phyloP scores from a whole-genome alignment of 1,284 basidiomycete genomes.

The Leccinum huronense region DNA sequence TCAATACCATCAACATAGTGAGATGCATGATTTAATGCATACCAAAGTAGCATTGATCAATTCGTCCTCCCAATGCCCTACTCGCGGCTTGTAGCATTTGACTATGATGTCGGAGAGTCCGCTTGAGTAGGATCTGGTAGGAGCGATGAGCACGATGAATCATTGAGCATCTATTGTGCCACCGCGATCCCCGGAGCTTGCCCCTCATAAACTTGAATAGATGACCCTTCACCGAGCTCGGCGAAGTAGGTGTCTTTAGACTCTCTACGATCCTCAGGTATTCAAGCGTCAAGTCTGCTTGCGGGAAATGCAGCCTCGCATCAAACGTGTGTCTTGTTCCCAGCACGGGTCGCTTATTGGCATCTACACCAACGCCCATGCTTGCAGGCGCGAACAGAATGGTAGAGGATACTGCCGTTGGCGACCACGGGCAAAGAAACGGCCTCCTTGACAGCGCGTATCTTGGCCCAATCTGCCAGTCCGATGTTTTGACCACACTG shows the following conservation, averaged over 20 bases:
- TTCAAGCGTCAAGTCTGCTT: constrained; percentile 73
- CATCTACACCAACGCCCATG: background rate
- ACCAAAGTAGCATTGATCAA: no score
- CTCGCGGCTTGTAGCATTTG: no score
- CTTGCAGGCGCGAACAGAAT: constrained; percentile 60
- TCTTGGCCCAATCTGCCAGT: constrained; percentile 83
- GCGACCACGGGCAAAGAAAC: constrained; percentile 94
- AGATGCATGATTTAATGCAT: no score
- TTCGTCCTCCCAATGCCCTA: no score
- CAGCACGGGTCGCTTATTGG: background rate
- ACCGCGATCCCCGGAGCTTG: no score
- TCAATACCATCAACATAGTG: no score
- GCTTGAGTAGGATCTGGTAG: no score
- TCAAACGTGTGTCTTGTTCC: constrained; percentile 26
- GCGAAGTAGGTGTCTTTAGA: constrained; percentile 71
- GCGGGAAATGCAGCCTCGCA: constrained; percentile 54
- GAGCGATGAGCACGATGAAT: no score
- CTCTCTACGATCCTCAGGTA: constrained; percentile 81
- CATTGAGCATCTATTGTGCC: no score
- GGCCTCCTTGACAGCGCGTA: constrained; percentile 81
- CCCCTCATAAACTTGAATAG: constrained; percentile 65
- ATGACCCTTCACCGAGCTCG: constrained; percentile 86
- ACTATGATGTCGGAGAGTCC: no score
- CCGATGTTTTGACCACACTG: constrained; percentile 85
- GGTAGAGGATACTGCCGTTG: constrained; percentile 93